Evolutionary conservation across 1,284 basidiomycete genomes (phyloP), one percentile per base, ranked within the genome.

Genomic region (Naganishia sp.): DNA sequence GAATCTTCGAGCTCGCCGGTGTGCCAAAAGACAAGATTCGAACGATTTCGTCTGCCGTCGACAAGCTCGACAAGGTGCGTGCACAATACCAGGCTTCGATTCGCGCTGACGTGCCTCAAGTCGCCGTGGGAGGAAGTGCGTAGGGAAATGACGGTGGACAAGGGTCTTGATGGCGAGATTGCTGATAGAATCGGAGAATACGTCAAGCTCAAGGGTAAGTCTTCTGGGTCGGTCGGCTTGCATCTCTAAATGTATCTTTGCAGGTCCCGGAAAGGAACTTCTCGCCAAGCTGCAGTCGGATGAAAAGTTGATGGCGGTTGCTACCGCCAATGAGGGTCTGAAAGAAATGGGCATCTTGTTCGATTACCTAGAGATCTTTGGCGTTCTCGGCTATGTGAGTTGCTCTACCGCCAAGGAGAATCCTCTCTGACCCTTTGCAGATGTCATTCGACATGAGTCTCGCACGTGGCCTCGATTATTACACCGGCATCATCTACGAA

Each of bases 401-500:
- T 13, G 5, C 13, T 23, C 39, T 21, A 23, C n/a, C 23, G 42
- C 25, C 1, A 11, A 25, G 7, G 31, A 18, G 15, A 28, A n/a
- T 25, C 11, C 6, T 36, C 45, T 15, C 36, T 61, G 36, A 55
- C 55, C 31, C 15, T 46, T 31, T 21, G 10, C 72, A 93, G 90
- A 86, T 98, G 75, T 94, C 92, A 9, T 98, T 99, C 77, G 95
- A 99, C 80, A 86, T 99, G 72, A 95, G 92, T 9, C 86, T 99
- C 25, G 96, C 96, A 9, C 88, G 96, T 43, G 95, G 95, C 28
- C 85, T 99, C 44, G 96, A 99, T 80, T 99, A 99, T 81, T 98
- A 99, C 82, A 99, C 95, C 1, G 95, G 96, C 46, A 88, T 99
- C 75, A 99, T 99, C 78, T 98, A 97, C 82, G 96, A 99, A 81